These are phyloP conservation scores for Pseudogymnoascus sp. DNA, from an alignment of 2,329 filamentous ascomycete species.

Conservation along the genomic window DNA sequence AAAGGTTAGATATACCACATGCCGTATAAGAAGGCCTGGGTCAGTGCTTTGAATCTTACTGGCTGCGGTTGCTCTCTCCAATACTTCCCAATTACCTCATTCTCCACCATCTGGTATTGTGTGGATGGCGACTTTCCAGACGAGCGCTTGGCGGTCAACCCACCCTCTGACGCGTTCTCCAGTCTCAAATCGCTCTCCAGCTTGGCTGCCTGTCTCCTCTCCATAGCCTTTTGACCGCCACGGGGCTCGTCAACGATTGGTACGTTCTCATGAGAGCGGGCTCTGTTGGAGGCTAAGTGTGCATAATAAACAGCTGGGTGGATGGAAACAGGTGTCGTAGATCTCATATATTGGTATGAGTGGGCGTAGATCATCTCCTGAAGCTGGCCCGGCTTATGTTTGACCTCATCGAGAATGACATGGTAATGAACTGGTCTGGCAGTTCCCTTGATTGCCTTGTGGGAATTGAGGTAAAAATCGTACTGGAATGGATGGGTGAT, in stretches of 20 bases:
- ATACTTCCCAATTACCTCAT: constrained; percentile 1
- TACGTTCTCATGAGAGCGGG: constrained; percentile 60
- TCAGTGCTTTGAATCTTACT: neutral
- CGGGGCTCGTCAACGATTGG: constrained; percentile 37
- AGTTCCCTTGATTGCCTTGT: constrained; percentile 84
- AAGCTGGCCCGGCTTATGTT: constrained; percentile 56
- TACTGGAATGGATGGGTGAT: constrained; percentile 87
- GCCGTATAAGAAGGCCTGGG: constrained; percentile 21
- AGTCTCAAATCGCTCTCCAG: constrained; percentile 11
- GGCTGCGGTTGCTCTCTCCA: constrained; percentile 8
- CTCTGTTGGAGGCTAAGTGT: constrained; percentile 76
- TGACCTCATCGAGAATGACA: constrained; percentile 73
- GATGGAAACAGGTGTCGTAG: constrained; percentile 80
- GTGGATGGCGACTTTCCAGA: constrained; percentile 24
- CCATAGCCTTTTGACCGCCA: constrained; percentile 35
- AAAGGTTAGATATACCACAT: constrained; percentile 30
- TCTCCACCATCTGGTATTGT: constrained; percentile 17
- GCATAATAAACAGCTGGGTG: constrained; percentile 90
- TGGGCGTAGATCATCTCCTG: constrained; percentile 91
- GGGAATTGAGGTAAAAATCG: constrained; percentile 70
- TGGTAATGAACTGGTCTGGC: constrained; percentile 89
- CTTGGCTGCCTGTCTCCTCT: constrained; percentile 19
- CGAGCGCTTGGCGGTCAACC: constrained; percentile 17
- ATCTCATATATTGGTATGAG: constrained; percentile 85
- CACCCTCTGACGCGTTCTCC: constrained; percentile 19